These are phyloP conservation scores for Penicillium sp. DNA, from an alignment of 2,329 filamentous ascomycete genomes.

Conservation along the genomic window DNA sequence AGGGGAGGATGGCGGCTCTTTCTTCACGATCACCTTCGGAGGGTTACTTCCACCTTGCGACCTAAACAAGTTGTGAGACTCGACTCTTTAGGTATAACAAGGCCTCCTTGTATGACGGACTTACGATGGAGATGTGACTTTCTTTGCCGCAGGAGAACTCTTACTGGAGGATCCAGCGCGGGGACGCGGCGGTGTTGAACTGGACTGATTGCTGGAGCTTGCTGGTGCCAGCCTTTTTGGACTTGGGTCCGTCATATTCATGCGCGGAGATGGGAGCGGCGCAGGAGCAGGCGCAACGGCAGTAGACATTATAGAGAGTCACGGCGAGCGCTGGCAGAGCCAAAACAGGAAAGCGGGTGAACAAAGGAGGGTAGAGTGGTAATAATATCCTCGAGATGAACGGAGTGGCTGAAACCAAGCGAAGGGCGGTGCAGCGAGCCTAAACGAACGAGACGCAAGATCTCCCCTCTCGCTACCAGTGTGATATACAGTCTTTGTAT, in stretches of 20 bases:
- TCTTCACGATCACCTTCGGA: constrained; percentile 92
- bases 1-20: constrained; percentile 84
- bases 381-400: constrained; percentile 2
- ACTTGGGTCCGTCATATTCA: constrained; percentile 47
- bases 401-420: constrained; percentile 5
- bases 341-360: not conserved
- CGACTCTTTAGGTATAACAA: constrained; percentile 12
- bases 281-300: constrained; percentile 53
- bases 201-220: constrained; percentile 37
- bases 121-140: constrained; percentile 54
- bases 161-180: constrained; percentile 41
- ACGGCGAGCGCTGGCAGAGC: not conserved
- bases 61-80: constrained; percentile 24
- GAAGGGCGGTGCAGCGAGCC: constrained; percentile 7
- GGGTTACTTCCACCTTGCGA: constrained; percentile 54
- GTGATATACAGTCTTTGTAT: constrained; percentile 21
- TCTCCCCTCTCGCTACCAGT: constrained; percentile 2
- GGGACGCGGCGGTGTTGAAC: constrained; percentile 40
- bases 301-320: constrained; percentile 49
- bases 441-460: constrained; percentile 13
- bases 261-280: constrained; percentile 50
- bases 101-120: constrained; percentile 28
- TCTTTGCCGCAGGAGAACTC: constrained; percentile 42
- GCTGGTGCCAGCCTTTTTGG: constrained; percentile 49
- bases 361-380: not conserved